Evolutionary conservation across 768 basidiomycete genomes (phyloP).

Genomic region (Leccinum olivaceopallidum): DNA sequence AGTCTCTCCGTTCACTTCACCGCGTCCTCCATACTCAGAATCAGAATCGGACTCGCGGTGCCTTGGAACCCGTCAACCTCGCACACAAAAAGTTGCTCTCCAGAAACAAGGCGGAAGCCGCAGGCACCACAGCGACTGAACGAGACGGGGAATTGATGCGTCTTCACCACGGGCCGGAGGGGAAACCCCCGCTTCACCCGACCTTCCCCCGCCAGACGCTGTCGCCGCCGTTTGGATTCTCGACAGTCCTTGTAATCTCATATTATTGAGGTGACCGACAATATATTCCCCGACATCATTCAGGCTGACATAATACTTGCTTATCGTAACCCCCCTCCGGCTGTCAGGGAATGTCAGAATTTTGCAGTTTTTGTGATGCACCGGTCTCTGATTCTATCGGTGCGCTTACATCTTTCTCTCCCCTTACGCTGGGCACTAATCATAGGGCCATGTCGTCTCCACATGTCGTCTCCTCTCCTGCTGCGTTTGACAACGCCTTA

Average conservation of each 20-base stretch:
- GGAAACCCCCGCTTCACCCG: conserved; percentile 17
- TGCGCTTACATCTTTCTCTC: too few relatives aligned
- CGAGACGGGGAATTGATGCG: conserved; percentile 33
- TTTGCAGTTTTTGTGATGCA: too few relatives aligned
- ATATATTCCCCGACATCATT: too few relatives aligned
- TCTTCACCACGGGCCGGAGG: conserved; percentile 13
- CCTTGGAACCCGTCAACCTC: conserved; percentile 47
- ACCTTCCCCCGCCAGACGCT: not conserved
- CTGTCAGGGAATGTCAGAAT: too few relatives aligned
- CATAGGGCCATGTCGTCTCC: too few relatives aligned
- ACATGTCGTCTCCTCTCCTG: too few relatives aligned
- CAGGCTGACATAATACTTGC: too few relatives aligned
- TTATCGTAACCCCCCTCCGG: too few relatives aligned
- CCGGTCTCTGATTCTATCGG: too few relatives aligned
- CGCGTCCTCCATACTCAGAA: conserved; percentile 47
- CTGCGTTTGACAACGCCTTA: too few relatives aligned
- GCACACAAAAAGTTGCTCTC: conserved; percentile 53
- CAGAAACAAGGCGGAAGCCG: conserved; percentile 37
- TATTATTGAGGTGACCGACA: too few relatives aligned
- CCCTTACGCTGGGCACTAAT: too few relatives aligned
- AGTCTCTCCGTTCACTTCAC: conserved; percentile 48
- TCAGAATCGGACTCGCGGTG: conserved; percentile 48
- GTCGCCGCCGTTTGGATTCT: conserved; percentile 3
- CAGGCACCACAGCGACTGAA: conserved; percentile 10
- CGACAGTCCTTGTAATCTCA: conserved; percentile 10